Percentiles rank a stretch among this genome's conserved stretches.
Evolutionary conservation across 108 stramenopile genomes (phyloP).

Genomic region (Halocafeteria seosinensis): DNA sequence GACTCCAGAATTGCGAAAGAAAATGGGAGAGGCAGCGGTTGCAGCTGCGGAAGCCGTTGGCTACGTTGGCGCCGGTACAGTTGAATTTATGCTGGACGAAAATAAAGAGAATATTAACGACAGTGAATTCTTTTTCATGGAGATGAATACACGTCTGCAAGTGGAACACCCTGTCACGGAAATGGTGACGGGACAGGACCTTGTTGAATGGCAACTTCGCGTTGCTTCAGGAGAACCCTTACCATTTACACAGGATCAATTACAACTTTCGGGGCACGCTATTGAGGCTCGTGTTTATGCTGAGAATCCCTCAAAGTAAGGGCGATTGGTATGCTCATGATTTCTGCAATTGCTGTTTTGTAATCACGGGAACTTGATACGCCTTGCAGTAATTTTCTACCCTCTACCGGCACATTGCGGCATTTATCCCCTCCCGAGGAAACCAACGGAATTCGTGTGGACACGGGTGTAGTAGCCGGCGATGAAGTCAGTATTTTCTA

Average conservation of each 20-base stretch:
- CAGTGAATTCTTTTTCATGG: constrained; percentile 63
- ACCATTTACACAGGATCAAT: constrained; percentile 18
- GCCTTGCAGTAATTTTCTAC: constrained; percentile 27
- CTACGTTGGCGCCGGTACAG: constrained; percentile 92
- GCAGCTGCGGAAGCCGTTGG: constrained; percentile 54
- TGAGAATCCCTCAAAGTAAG: constrained; percentile 32
- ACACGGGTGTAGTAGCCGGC: constrained; percentile 32
- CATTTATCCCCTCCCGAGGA: constrained; percentile 21
- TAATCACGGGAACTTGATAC: too few species aligned
- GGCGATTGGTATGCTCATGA: too few species aligned
- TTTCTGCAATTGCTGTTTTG: too few species aligned
- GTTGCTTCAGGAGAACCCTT: constrained; percentile 75
- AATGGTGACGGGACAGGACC: constrained; percentile 64
- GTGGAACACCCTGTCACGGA: constrained; percentile 81
- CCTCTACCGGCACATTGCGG: constrained; percentile 33
- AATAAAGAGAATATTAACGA: constrained; percentile 10
- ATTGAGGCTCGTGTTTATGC: constrained; percentile 49
- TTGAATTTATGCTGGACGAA: constrained; percentile 76
- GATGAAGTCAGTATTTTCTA: constrained; percentile 37
- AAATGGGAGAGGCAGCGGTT: constrained; percentile 65
- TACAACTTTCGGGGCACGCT: constrained; percentile 22
- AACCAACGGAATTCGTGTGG: constrained; percentile 19
- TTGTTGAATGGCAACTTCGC: constrained; percentile 73
- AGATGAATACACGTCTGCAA: constrained; percentile 89
- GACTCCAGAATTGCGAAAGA: constrained; percentile 38